phyloP scores from a whole-genome alignment of 129 eudicot species.

The Gnaphalium uliginosum region DNA sequence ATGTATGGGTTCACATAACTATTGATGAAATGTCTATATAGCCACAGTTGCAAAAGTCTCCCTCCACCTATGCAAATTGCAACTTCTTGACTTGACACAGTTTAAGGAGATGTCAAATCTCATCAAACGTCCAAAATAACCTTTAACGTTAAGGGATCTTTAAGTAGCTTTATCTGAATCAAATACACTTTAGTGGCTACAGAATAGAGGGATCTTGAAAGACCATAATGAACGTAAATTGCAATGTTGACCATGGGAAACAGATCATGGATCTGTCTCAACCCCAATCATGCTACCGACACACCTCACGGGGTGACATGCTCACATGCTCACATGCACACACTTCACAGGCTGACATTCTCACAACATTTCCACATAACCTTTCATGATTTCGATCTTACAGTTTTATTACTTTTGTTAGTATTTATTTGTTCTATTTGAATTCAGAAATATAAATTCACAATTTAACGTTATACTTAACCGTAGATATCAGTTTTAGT shows the following conservation, averaged over 20 bases:
- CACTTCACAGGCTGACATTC: no score
- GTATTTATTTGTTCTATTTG: no score
- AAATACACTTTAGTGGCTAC: not conserved
- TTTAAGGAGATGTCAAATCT: not conserved
- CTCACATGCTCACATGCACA: no score
- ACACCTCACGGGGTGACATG: no score
- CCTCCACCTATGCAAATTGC: not conserved
- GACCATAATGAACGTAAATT: conserved; percentile 13
- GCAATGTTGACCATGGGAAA: not conserved
- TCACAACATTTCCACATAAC: no score
- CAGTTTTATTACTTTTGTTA: no score
- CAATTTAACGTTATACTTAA: no score
- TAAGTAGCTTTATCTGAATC: no score
- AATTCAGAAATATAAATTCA: no score
- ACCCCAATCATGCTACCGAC: no score
- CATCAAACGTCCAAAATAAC: not conserved
- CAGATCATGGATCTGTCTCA: not conserved
- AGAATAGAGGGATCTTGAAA: not conserved
- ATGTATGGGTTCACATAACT: not conserved
- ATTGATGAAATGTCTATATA: not conserved
- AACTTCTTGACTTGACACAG: conserved; percentile 10
- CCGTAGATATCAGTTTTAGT: no score
- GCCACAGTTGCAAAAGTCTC: not conserved
- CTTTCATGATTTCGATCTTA: no score
- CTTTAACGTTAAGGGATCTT: not conserved